Base-by-base conservation (phyloP, 2,329 filamentous ascomycete species). In the Talaromyces amestolkiae region DNA sequence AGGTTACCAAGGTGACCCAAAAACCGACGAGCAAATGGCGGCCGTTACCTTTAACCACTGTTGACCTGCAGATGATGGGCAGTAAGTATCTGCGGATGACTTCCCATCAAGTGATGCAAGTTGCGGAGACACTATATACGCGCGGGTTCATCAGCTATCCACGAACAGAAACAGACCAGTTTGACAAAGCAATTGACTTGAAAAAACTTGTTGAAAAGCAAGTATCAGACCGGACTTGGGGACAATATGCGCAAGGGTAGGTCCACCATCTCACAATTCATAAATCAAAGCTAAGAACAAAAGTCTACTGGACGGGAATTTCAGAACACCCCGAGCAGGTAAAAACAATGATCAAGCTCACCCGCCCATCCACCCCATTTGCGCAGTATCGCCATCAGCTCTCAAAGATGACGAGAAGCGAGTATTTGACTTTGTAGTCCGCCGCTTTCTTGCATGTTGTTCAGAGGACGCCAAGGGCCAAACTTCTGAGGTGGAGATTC, bases 91-190 rank as follows among this genome's bases (percentile, higher is more conserved):
- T 99, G 27, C 88, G 88, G n/a, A 92, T 99, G 88, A 92, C 89
- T 68, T 93, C 93, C 80, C 91, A 96, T 71, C 86, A 90, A 66
- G 92, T 96, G 53, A 97, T 99, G 93, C 89, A 85, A 58, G 83
- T 90, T 27, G 95, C 95, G 4, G 95, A 99, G 77, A 82, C 83
- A 5, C 85, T 99, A 2, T 99, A 99, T 81, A 93, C 93, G 58
- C 93, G 91, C 76, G 95, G 95, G 0, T 98, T 93, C 79, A 97
- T 99, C 78, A 97, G 93, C 77, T 99, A 99, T 77, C 95, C 95
- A 1, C 89, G 95, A 78, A 99, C 95, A 0, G 95, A 99, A 77
- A 99, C 95, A 0, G 95, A 99, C 76, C 91, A 94, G 37, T 99
- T 98, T 73, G 93, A 97, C 73, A 87, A 87, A 72, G 94, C 86